Conservation (phyloP, 345 rosid species). For the Clausena lansium region DNA sequence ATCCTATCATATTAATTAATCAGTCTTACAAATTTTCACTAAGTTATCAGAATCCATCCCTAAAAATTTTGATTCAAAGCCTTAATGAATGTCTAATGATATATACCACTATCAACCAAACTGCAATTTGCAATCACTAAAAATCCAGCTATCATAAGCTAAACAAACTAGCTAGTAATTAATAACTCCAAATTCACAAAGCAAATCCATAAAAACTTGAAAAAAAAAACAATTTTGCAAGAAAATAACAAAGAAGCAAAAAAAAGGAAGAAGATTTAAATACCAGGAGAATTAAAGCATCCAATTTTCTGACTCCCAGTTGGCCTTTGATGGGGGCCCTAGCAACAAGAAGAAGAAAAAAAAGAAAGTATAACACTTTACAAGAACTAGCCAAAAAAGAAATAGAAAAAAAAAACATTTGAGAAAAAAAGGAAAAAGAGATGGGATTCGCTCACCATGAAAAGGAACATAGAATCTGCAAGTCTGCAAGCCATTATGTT, state of each 20-base stretch:
- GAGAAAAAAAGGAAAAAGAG: not conserved
- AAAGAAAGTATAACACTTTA: slow-evolving; percentile 18
- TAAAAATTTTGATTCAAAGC: not conserved
- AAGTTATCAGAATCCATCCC: not conserved
- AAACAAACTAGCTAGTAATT: not conserved
- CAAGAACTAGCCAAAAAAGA: slow-evolving; percentile 1
- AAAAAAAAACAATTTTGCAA: not conserved
- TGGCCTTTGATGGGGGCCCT: slow-evolving; percentile 62
- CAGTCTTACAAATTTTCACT: not conserved
- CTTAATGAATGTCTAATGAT: not conserved
- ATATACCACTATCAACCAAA: not conserved
- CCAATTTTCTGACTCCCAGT: slow-evolving; percentile 39
- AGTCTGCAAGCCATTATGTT: slow-evolving; percentile 64
- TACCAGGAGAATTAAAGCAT: slow-evolving; percentile 61
- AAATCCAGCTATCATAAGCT: not conserved
- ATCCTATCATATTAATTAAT: not conserved
- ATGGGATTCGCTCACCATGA: slow-evolving; percentile 36
- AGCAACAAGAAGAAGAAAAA: slow-evolving; percentile 24
- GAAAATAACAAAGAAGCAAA: not conserved
- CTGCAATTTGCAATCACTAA: not conserved
- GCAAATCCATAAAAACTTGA: not conserved
- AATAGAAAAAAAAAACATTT: too few species aligned
- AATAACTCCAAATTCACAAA: not conserved
- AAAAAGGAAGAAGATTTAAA: not conserved
- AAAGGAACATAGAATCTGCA: slow-evolving; percentile 56